These are phyloP conservation scores for Cytospora piceae DNA, from an alignment of 2,329 filamentous ascomycete genomes.

Conservation along the genomic window DNA sequence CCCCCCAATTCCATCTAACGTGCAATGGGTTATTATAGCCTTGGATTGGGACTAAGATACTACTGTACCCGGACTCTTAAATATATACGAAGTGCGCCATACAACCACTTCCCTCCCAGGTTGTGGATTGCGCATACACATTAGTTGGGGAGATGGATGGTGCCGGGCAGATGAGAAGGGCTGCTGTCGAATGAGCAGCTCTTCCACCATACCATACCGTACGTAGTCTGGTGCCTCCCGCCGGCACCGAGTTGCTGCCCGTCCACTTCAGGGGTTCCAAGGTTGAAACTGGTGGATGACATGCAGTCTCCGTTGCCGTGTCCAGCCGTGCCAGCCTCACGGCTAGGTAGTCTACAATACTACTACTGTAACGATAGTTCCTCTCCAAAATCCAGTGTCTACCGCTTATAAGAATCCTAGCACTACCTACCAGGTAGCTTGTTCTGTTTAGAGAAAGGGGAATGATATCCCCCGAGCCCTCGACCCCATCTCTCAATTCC, in stretches of 20 bases:
- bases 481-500: background rate
- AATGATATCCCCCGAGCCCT: background rate
- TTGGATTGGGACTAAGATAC: background rate
- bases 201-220: background rate
- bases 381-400: background rate
- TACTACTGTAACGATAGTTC: background rate
- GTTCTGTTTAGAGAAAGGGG: background rate
- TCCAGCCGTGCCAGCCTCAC: conserved; percentile 2
- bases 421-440: background rate
- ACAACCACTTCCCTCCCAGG: background rate
- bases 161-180: background rate
- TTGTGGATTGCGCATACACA: background rate
- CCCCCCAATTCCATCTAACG: conserved; percentile 1
- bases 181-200: conserved; percentile 11
- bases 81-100: background rate
- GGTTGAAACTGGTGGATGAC: background rate
- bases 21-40: background rate
- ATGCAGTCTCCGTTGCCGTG: conserved; percentile 3
- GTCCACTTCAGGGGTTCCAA: background rate
- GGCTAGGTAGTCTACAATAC: background rate
- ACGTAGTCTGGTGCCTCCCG: background rate
- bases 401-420: background rate
- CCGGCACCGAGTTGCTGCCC: background rate
- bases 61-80: background rate
- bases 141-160: background rate